phyloP scores from a whole-genome alignment of 2,329 filamentous ascomycete species.

The Rachicladosporium sp. region DNA sequence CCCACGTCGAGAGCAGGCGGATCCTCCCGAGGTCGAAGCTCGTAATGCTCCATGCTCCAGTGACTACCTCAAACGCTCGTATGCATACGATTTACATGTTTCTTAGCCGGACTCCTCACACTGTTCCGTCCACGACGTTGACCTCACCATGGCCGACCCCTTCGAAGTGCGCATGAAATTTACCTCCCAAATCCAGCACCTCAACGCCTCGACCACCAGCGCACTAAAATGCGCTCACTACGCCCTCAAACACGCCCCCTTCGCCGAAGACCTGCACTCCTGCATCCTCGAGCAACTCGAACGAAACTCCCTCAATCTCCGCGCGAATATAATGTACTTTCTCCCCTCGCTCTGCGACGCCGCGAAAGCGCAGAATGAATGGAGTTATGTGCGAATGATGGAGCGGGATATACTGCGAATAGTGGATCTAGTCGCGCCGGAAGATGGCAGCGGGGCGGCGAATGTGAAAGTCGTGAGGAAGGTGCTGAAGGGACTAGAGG shows the following conservation, averaged over 20 bases:
- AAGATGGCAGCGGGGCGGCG: conserved; percentile 74
- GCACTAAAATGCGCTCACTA: conserved; percentile 89
- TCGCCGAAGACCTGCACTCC: conserved; percentile 93
- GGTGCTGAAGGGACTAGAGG: conserved; percentile 44
- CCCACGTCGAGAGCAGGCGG: too few relatives aligned
- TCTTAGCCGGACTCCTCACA: too few relatives aligned
- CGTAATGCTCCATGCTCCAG: too few relatives aligned
- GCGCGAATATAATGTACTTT: conserved; percentile 99
- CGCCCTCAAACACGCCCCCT: conserved; percentile 84
- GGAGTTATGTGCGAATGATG: conserved; percentile 85
- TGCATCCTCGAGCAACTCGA: conserved; percentile 96
- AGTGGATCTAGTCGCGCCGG: conserved; percentile 81
- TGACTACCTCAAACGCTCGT: too few relatives aligned
- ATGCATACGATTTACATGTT: too few relatives aligned
- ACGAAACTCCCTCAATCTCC: conserved; percentile 85
- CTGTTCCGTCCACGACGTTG: too few relatives aligned
- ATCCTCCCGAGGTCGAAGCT: too few relatives aligned
- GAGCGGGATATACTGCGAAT: conserved; percentile 84
- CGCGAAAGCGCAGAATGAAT: conserved; percentile 61
- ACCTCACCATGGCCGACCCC: conserved; percentile 56
- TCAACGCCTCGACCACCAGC: conserved; percentile 80
- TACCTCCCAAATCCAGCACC: conserved; percentile 74
- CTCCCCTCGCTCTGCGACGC: conserved; percentile 89
- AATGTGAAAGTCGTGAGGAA: conserved; percentile 79
- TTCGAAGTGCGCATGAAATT: conserved; percentile 99